A percentile compares a stretch with the other conserved stretches of the same genome.
These are phyloP conservation scores for Trametes cinnabarina DNA, from an alignment of 768 basidiomycete species.

Conservation along the genomic window DNA sequence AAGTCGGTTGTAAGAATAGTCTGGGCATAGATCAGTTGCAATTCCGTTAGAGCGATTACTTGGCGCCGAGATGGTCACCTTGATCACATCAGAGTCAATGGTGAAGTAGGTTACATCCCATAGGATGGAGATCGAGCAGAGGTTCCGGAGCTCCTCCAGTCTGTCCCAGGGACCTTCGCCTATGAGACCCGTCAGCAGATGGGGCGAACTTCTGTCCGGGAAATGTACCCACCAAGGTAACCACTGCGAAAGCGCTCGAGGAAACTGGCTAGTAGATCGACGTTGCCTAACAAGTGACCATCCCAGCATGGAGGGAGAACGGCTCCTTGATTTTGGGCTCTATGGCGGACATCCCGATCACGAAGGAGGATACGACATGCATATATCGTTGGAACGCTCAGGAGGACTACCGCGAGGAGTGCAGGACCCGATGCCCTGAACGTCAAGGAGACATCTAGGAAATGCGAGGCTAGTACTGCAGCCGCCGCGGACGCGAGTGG, in stretches of 20 bases:
- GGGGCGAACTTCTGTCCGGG: too few species aligned
- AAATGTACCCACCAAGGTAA: conserved; percentile 32
- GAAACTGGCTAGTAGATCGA: conserved; percentile 32
- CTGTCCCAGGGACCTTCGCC: not conserved
- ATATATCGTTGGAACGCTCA: not conserved
- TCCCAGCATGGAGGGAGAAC: conserved; percentile 28
- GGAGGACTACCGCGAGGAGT: not conserved
- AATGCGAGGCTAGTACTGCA: not conserved
- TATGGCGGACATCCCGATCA: not conserved
- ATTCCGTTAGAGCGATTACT: too few species aligned
- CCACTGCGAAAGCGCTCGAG: conserved; percentile 24
- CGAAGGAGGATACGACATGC: not conserved
- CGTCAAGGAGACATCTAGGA: not conserved
- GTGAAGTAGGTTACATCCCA: not conserved
- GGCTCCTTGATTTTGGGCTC: not conserved
- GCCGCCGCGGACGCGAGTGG: not conserved
- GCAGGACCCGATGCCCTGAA: too few species aligned
- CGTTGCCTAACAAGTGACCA: conserved; percentile 33
- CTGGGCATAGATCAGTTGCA: too few species aligned
- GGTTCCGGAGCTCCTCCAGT: not conserved
- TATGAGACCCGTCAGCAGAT: not conserved
- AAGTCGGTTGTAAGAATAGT: conserved; percentile 45
- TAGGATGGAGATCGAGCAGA: not conserved
- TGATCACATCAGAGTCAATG: not conserved
- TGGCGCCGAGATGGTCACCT: not conserved